phyloP scores from a whole-genome alignment of 768 basidiomycete species.

The Lenzites betulinus region DNA sequence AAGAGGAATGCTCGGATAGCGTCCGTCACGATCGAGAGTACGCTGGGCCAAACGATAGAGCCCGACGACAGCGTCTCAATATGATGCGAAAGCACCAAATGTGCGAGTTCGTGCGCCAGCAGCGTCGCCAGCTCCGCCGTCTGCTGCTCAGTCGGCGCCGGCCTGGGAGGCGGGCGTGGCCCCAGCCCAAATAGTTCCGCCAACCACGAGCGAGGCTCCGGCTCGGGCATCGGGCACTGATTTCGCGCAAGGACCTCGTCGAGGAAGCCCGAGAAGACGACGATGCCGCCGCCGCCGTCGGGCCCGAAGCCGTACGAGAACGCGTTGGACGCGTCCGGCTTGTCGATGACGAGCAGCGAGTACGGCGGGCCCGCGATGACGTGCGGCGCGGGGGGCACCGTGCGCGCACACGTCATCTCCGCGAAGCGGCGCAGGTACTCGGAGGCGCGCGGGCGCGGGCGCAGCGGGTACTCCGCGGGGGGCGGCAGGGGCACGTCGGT shows the following conservation, averaged over 20 bases:
- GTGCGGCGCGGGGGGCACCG: slow-evolving; percentile 48
- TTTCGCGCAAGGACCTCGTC: slow-evolving; percentile 74
- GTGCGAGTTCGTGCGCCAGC: slow-evolving; percentile 91
- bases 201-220: slow-evolving; percentile 39
- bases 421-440: slow-evolving; percentile 66
- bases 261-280: slow-evolving; percentile 92
- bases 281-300: slow-evolving; percentile 88
- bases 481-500: slow-evolving; percentile 71
- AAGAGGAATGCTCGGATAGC: slow-evolving; percentile 77
- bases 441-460: slow-evolving; percentile 79
- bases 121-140: slow-evolving; percentile 88
- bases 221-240: slow-evolving; percentile 28
- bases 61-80: slow-evolving; percentile 87
- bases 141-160: slow-evolving; percentile 74
- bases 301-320: slow-evolving; percentile 96
- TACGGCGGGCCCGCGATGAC: slow-evolving; percentile 82
- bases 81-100: slow-evolving; percentile 89
- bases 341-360: slow-evolving; percentile 86
- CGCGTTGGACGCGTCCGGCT: slow-evolving; percentile 82
- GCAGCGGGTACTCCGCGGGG: slow-evolving; percentile 77
- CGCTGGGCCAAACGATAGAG: slow-evolving; percentile 79
- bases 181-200: slow-evolving; percentile 43
- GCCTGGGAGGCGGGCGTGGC: slow-evolving; percentile 39
- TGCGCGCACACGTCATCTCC: slow-evolving; percentile 49
- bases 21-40: slow-evolving; percentile 77